phyloP scores from a whole-genome alignment of 345 rosid genomes.

The Diplotaxis tenuifolia region DNA sequence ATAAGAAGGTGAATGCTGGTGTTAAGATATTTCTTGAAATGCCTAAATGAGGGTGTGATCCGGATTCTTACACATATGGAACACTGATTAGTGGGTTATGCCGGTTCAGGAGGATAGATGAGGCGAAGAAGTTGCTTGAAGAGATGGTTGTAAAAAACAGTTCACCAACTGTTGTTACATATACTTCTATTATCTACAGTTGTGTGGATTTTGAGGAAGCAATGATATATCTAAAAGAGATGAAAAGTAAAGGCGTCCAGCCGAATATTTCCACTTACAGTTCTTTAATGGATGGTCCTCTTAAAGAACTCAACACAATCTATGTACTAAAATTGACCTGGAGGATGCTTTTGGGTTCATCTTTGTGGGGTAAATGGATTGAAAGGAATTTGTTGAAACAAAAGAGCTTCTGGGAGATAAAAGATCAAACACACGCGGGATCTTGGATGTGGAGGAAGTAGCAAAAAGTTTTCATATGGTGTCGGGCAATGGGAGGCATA shows the following conservation, averaged over 20 bases:
- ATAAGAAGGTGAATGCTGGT: conserved; percentile 62
- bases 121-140: conserved; percentile 63
- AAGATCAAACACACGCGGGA: too few relatives aligned
- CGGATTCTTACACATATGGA: conserved; percentile 87
- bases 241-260: conserved; percentile 60
- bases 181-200: conserved; percentile 66
- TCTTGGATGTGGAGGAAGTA: too few relatives aligned
- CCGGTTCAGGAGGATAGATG: conserved; percentile 53
- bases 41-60: conserved; percentile 63
- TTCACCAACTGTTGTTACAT: conserved; percentile 80
- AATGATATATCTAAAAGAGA: conserved; percentile 60
- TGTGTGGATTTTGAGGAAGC: conserved; percentile 70
- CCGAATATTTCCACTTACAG: conserved; percentile 88
- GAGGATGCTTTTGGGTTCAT: too few relatives aligned
- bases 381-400: too few relatives aligned
- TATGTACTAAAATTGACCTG: too few relatives aligned
- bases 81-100: conserved; percentile 84
- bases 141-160: conserved; percentile 76
- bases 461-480: too few relatives aligned
- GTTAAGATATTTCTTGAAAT: conserved; percentile 72
- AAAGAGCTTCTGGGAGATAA: too few relatives aligned
- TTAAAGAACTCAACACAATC: too few relatives aligned
- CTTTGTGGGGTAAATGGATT: too few relatives aligned
- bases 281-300: conserved; percentile 78
- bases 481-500: too few relatives aligned